Evolutionary conservation across 2,329 filamentous ascomycete genomes (phyloP).

Genomic region (Microcyclosporella mali): DNA sequence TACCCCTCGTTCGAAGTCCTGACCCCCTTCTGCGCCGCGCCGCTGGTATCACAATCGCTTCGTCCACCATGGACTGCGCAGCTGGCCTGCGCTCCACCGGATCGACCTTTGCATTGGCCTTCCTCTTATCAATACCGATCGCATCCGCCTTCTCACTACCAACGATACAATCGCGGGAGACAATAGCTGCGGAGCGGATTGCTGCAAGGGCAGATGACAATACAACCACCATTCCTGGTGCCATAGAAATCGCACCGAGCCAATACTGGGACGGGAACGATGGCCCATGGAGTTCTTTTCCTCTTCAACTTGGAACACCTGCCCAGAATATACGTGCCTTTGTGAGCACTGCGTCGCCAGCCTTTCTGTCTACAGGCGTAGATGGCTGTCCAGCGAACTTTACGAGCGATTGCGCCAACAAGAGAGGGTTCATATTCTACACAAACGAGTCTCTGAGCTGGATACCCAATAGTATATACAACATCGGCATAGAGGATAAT

Average conservation of each 20-base stretch:
- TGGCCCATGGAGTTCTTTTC: constrained; percentile 34
- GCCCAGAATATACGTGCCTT: constrained; percentile 31
- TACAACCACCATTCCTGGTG: constrained; percentile 24
- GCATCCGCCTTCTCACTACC: constrained; percentile 8
- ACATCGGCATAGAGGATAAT: constrained; percentile 52
- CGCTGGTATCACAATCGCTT: too few relatives aligned
- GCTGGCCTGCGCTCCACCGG: neutral
- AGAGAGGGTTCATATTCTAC: constrained; percentile 42
- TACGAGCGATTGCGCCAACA: constrained; percentile 25
- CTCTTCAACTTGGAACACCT: constrained; percentile 30
- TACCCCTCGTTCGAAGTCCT: too few relatives aligned
- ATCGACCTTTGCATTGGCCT: neutral
- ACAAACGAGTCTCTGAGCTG: constrained; percentile 52
- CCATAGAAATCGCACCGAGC: constrained; percentile 31
- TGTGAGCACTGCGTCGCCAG: constrained; percentile 28
- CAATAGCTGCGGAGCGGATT: constrained; percentile 1
- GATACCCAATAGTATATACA: constrained; percentile 54
- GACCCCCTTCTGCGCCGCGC: too few relatives aligned
- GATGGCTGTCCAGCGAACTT: constrained; percentile 27
- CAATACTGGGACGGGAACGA: constrained; percentile 36
- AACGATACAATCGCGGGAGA: neutral
- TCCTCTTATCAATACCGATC: constrained; percentile 1
- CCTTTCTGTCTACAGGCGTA: constrained; percentile 25
- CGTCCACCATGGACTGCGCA: too few relatives aligned
- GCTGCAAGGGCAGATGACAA: constrained; percentile 10